Evolutionary conservation across 2,329 filamentous ascomycete genomes (phyloP), one percentile per base, ranked within the genome.

Genomic region (Verticillium isaacii): DNA sequence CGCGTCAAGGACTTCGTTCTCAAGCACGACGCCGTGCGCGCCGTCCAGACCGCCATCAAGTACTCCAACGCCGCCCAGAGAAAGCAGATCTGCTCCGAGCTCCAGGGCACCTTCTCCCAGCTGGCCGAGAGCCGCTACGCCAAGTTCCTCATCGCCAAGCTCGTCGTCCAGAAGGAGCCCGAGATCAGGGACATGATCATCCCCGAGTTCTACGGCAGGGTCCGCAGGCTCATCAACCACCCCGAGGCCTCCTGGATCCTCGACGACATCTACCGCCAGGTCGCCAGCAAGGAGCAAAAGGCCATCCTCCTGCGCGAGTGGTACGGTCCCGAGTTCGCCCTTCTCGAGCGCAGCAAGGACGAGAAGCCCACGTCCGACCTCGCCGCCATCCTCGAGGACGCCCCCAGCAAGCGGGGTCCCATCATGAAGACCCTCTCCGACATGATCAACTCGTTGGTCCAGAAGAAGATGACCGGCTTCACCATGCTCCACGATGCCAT

Each of bases 401-500:
- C 89, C 58, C 92, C 94, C 1, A 92, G 93, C 78, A 98, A 98
- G 82, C 86, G 92, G 64, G 86, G 85, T 15, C 87, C 92, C 0
- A 93, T 97, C 66, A 91, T 98, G 88, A 89, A 89, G 72, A 90
- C 91, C 71, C 81, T 98, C 60, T 84, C 89, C 66, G 90, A 92
- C 67, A 85, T 97, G 78, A 95, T 96, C 80, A 97, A 97, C 76
- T 87, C 90, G 65, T 85, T 99, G 52, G 85, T 98, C 57, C 93
- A 99, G 77, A 99, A 99, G 85, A 95, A 95, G 78, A 89, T 95
- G 78, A 96, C 92, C 1, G 94, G 92, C 11, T 98, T 99, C 77
- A 98, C 94, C 2, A 96, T 99, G 85, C 85, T 99, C 23, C 96
- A 99, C 75, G 95, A 98, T 71, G 95, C 95, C 58, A 97, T 99